These are phyloP conservation scores for Fraxinus americana DNA, from an alignment of 257 asterid genomes.

Conservation along the genomic window DNA sequence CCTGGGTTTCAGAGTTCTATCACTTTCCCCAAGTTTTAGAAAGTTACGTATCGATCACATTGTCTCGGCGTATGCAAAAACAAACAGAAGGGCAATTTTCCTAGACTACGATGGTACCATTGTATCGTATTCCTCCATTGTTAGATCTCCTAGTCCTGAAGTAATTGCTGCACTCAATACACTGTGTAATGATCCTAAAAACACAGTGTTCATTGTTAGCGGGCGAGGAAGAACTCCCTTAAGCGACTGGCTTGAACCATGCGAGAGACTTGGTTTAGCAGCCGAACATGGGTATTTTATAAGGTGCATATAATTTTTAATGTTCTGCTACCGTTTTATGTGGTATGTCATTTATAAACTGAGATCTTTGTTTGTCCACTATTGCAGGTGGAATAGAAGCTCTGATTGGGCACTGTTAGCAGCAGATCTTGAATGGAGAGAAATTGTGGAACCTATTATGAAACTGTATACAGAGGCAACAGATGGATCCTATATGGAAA, in stretches of 20 bases:
- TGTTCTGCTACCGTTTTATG: neutral
- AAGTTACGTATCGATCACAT: conserved; percentile 8
- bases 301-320: conserved; percentile 41
- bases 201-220: conserved; percentile 80
- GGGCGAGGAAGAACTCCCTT: conserved; percentile 73
- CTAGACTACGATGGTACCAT: conserved; percentile 22
- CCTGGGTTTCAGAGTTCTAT: conserved; percentile 18
- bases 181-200: conserved; percentile 59
- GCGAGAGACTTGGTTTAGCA: conserved; percentile 62
- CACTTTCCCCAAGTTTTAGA: conserved; percentile 18
- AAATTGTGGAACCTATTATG: conserved; percentile 88
- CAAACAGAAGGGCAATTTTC: conserved; percentile 11
- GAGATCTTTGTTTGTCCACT: conserved; percentile 3
- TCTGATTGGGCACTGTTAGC: conserved; percentile 69
- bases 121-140: conserved; percentile 70
- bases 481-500: conserved; percentile 82
- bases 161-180: conserved; percentile 58
- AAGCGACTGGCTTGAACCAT: conserved; percentile 61
- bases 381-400: conserved; percentile 54
- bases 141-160: conserved; percentile 66
- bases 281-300: conserved; percentile 82
- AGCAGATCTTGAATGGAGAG: conserved; percentile 82
- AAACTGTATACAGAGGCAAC: conserved; percentile 75
- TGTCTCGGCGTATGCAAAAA: conserved; percentile 8
- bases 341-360: neutral